Evolutionary conservation across 305 asterid species (phyloP).

Genomic region (Rubia balearica): DNA sequence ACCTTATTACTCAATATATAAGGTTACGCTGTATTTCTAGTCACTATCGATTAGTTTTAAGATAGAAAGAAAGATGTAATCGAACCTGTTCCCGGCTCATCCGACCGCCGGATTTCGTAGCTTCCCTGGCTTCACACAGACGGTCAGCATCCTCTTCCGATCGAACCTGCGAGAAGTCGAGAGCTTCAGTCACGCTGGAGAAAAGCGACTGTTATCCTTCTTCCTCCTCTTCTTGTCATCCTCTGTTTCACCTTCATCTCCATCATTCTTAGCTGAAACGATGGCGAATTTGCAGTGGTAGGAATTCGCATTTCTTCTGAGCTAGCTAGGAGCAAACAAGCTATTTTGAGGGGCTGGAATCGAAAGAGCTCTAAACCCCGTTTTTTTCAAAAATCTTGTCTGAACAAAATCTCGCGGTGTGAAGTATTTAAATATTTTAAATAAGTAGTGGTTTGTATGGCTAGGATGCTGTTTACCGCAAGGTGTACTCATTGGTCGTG

Average conservation of each 20-base stretch:
- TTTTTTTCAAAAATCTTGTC: background rate
- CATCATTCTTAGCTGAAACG: slow-evolving; percentile 44
- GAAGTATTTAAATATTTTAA: background rate
- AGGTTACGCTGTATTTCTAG: too few relatives aligned
- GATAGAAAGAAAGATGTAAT: background rate
- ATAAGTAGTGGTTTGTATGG: background rate
- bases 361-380: slow-evolving; percentile 53
- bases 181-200: slow-evolving; percentile 60
- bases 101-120: slow-evolving; percentile 60
- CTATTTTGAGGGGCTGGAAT: slow-evolving; percentile 50
- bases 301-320: slow-evolving; percentile 12
- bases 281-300: slow-evolving; percentile 18
- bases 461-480: slow-evolving; percentile 10
- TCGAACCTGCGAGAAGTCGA: slow-evolving; percentile 80
- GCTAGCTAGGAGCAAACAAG: slow-evolving; percentile 9
- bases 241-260: slow-evolving; percentile 14
- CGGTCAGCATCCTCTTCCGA: slow-evolving; percentile 70
- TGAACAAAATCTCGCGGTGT: background rate
- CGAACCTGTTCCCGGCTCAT: slow-evolving; percentile 78
- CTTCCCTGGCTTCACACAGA: slow-evolving; percentile 58
- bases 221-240: slow-evolving; percentile 25
- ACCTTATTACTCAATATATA: too few relatives aligned
- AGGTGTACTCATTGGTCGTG: slow-evolving; percentile 7
- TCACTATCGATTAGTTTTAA: too few relatives aligned
- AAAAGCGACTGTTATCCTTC: slow-evolving; percentile 37